Evolutionary conservation across 2,329 filamentous ascomycete species (phyloP), one percentile per base, ranked within the genome.

Genomic region (Sporothrix protearum): DNA sequence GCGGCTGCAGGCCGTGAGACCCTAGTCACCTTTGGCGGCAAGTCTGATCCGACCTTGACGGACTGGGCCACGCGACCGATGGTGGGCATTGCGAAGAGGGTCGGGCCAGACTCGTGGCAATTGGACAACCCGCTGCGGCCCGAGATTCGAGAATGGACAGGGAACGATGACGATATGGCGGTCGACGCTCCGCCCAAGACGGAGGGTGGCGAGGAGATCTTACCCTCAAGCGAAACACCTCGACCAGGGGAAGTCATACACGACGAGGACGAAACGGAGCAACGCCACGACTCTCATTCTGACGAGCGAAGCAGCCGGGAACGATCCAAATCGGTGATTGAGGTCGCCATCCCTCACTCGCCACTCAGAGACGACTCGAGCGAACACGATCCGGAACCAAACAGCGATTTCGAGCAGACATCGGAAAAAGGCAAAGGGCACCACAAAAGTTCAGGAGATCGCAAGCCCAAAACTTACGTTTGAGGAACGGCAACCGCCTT

Each of bases 21-120:
- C 4, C 71, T 72, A 0, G 79, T 84, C 0, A 69, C 75, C 14
- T 84, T 85, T 75, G 83, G 83, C 3, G 81, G 81, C 2, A 73
- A 74, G 22, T 74, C 76, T 2, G 83, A 85, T 71, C 66, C 73
- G 2, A 80, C 79, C 0, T 77, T 85, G n/a, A 81, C 78, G 0
- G 70, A 77, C 1, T 85, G 83, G 83, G 82, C 82, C 0, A 78
- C 77, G 12, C 76, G 75, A 47, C 73, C 75, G 4, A 78, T 78
- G 1, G 82, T 84, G 19, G 78, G 77, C 4, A 81, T 85, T 49
- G 80, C 84, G 1, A 74, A 75, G 68, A 51, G 72, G 4, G 69
- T 74, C 7, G 74, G 75, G 0, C 71, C 73, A 19, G 36, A 74
- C 22, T 30, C 66, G 0, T 76, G 75, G 75, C 69, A 73, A 19